phyloP scores from a whole-genome alignment of 2,329 filamentous ascomycete genomes.

The Beauveria rudraprayagi region DNA sequence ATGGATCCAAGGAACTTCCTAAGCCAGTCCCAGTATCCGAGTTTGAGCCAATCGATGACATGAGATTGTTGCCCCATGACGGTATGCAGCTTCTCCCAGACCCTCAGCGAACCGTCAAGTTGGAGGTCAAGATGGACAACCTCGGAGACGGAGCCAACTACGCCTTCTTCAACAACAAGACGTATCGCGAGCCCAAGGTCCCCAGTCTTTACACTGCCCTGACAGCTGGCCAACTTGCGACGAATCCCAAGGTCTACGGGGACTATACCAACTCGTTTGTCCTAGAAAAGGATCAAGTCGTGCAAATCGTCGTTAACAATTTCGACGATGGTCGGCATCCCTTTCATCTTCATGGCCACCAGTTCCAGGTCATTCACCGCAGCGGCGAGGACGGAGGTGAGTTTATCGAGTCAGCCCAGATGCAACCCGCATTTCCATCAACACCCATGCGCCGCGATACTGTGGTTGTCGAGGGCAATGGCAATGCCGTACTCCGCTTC shows the following conservation, averaged over 20 bases:
- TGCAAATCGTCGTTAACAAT: conserved; percentile 73
- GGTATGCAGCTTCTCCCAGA: conserved; percentile 49
- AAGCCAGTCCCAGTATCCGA: conserved; percentile 44
- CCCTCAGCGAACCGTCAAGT: conserved; percentile 54
- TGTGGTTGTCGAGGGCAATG: conserved; percentile 53
- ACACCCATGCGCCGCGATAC: conserved; percentile 63
- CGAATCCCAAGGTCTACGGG: conserved; percentile 56
- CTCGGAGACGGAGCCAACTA: conserved; percentile 52
- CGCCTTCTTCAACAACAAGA: conserved; percentile 69
- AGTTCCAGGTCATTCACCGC: conserved; percentile 61
- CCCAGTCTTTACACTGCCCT: conserved; percentile 73
- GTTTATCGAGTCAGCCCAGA: conserved; percentile 39
- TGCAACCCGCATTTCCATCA: conserved; percentile 38
- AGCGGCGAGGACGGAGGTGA: conserved; percentile 48
- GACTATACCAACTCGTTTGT: conserved; percentile 58
- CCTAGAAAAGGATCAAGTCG: conserved; percentile 55
- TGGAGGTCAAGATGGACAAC: conserved; percentile 56
- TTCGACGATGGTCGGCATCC: conserved; percentile 62
- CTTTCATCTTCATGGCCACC: conserved; percentile 72
- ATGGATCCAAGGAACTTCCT: conserved; percentile 28
- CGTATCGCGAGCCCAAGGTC: conserved; percentile 66
- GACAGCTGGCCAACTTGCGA: conserved; percentile 51
- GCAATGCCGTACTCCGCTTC: conserved; percentile 63
- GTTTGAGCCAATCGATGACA: conserved; percentile 66
- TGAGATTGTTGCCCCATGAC: conserved; percentile 61